phyloP scores from a whole-genome alignment of 306 rosid species.

The Fragaria ananassa region DNA sequence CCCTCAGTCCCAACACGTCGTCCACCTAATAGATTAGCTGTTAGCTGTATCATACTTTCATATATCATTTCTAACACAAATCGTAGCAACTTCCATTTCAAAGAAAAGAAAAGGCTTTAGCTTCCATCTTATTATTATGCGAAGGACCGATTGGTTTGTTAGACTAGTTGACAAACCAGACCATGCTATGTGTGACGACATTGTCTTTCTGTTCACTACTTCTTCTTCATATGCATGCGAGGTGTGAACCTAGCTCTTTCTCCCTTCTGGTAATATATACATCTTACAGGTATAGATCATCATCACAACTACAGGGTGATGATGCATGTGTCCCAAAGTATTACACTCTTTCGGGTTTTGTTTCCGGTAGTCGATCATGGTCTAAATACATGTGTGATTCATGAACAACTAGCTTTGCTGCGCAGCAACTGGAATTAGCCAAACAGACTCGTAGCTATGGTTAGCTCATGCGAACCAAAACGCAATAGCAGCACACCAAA shows the following conservation, averaged over 20 bases:
- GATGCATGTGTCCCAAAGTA: not conserved
- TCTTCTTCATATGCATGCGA: not conserved
- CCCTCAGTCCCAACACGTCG: conserved; percentile 21
- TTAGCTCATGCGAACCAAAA: not conserved
- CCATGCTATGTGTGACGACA: conserved; percentile 3
- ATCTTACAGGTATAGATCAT: conserved; percentile 2
- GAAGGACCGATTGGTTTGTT: conserved; percentile 8
- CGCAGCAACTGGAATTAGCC: conserved; percentile 14
- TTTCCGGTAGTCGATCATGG: not conserved
- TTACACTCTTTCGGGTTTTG: not conserved
- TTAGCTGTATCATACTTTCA: conserved; percentile 16
- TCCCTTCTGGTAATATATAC: not conserved
- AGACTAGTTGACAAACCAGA: conserved; percentile 15
- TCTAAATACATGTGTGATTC: not conserved
- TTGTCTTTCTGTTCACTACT: not conserved
- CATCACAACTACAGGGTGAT: not conserved
- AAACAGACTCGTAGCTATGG: not conserved
- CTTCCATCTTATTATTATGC: not conserved
- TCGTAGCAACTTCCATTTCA: not conserved
- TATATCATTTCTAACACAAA: not conserved
- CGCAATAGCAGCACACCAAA: not conserved
- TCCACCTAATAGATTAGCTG: conserved; percentile 27
- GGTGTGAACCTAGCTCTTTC: not conserved
- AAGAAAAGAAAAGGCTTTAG: not conserved
- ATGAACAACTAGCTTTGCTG: not conserved